Base-by-base conservation (phyloP, 2,329 filamentous ascomycete species). In the Diaporthe vaccinii region DNA sequence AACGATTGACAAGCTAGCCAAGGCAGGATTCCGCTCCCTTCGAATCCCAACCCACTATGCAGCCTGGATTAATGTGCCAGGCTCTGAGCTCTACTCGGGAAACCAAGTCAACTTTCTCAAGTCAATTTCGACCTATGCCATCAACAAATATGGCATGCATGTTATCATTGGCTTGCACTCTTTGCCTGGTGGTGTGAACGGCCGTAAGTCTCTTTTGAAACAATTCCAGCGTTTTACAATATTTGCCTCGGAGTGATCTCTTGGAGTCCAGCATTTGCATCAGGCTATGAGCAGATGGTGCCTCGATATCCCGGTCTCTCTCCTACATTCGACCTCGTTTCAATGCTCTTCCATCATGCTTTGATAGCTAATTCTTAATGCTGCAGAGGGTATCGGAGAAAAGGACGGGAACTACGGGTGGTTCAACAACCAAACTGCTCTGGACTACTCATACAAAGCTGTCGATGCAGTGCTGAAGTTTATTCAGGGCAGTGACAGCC, bases 71-170 rank as follows among this genome's bases (percentile, higher is more conserved):
- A 36, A 36, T n/a, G 57, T 59, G 20, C 57, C 57, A 14, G 57
- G 57, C 22, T 59, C 57, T n/a, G 20, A 39, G 12, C 57, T 59
- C 31, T 59, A 59, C 20, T 59, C 57, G 31, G 57, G 57, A 39
- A 59, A 59, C 20, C 57, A 59, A n/a, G 57, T 59, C 34, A 59
- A 59, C 57, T 59, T 36, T 39, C 10, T 59, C 20, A 59, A 59
- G 20, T 1, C 17, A 7, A 59, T 59, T 20, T 36, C 57, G 20
- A 59, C 4, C 20, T 59, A 59, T 59, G 34, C 57, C 17, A 59
- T 59, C 31, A 59, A 59, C 34, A 36, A 39, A n/a, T 39, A 59
- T 15, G 57, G 34, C 12, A 59, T 59, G 57, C 57, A 59, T 20
- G 22, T 59, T 5, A 59, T 59, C 20, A 15, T 59, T 5, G 57